Conservation (phyloP, 129 eudicot genomes). For the Lactuca saligna region DNA sequence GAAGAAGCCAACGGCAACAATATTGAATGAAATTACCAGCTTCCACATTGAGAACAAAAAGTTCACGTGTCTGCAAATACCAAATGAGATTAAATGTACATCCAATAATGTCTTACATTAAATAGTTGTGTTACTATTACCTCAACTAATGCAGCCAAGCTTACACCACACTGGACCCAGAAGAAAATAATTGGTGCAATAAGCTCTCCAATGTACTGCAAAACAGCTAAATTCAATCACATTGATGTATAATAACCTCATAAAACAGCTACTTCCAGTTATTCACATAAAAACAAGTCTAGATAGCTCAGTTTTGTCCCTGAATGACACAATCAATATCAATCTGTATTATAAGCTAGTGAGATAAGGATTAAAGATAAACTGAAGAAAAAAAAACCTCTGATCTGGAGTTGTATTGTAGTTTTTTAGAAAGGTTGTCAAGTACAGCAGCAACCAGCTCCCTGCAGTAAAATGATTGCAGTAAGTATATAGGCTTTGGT, state of each 20-base stretch:
- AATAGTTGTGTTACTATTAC: slow-evolving; percentile 36
- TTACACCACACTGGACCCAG: slow-evolving; percentile 93
- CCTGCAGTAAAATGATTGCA: slow-evolving; percentile 49
- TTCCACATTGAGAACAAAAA: slow-evolving; percentile 72
- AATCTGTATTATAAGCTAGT: slow-evolving; percentile 4
- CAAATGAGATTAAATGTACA: background rate
- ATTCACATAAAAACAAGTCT: slow-evolving; percentile 15
- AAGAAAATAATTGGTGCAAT: slow-evolving; percentile 73
- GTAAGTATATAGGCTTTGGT: slow-evolving; percentile 5
- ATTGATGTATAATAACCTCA: slow-evolving; percentile 12
- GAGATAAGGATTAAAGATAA: slow-evolving; percentile 13
- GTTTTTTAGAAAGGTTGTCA: slow-evolving; percentile 70
- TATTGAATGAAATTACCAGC: slow-evolving; percentile 74
- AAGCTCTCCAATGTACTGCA: slow-evolving; percentile 95
- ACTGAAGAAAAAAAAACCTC: slow-evolving; percentile 48
- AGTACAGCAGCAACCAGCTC: slow-evolving; percentile 68
- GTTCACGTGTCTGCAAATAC: slow-evolving; percentile 72
- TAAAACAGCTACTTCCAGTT: background rate
- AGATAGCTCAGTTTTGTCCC: slow-evolving; percentile 6
- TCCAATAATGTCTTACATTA: slow-evolving; percentile 8
- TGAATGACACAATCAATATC: background rate
- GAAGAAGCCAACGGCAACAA: slow-evolving; percentile 93
- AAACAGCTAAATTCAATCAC: background rate
- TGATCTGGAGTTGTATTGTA: slow-evolving; percentile 63
- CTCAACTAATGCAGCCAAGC: slow-evolving; percentile 83